A percentile compares a stretch with the other conserved stretches of the same genome.
phyloP scores from a whole-genome alignment of 805 yeast genomes.

The Clavispora phyllophila region DNA sequence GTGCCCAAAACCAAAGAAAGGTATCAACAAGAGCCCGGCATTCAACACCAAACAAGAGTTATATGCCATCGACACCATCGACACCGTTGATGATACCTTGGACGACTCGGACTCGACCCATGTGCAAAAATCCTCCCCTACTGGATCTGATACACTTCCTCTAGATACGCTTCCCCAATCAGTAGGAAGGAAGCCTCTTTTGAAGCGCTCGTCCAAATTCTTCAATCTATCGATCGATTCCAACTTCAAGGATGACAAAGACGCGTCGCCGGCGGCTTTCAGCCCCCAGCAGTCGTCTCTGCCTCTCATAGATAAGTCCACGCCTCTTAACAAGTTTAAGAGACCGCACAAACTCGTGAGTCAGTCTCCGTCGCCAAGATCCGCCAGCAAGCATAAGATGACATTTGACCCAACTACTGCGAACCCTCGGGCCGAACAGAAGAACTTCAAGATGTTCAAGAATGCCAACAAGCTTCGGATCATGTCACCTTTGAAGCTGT shows the following conservation, averaged over 20 bases:
- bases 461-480: conserved; percentile 30
- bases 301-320: conserved; percentile 9
- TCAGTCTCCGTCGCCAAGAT: conserved; percentile 39
- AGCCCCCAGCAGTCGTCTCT: conserved; percentile 10
- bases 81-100: conserved; percentile 11
- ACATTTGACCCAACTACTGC: conserved; percentile 4
- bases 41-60: conserved; percentile 32
- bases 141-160: neutral
- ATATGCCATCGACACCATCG: conserved; percentile 17
- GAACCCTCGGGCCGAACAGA: conserved; percentile 3
- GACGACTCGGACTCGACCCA: conserved; percentile 1
- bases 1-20: conserved; percentile 12
- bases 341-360: conserved; percentile 41
- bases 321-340: conserved; percentile 29
- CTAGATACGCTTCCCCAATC: neutral
- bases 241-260: conserved; percentile 14
- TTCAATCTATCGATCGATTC: conserved; percentile 37
- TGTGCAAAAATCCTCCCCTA: neutral
- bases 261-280: conserved; percentile 1
- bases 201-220: conserved; percentile 39
- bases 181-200: conserved; percentile 10
- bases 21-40: conserved; percentile 38
- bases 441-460: conserved; percentile 28
- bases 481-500: conserved; percentile 23
- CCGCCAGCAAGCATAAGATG: conserved; percentile 9